Percentiles rank a stretch among this genome's conserved stretches.
These are phyloP conservation scores for Canavalia gladiata DNA, from an alignment of 306 rosid genomes.

Conservation along the genomic window DNA sequence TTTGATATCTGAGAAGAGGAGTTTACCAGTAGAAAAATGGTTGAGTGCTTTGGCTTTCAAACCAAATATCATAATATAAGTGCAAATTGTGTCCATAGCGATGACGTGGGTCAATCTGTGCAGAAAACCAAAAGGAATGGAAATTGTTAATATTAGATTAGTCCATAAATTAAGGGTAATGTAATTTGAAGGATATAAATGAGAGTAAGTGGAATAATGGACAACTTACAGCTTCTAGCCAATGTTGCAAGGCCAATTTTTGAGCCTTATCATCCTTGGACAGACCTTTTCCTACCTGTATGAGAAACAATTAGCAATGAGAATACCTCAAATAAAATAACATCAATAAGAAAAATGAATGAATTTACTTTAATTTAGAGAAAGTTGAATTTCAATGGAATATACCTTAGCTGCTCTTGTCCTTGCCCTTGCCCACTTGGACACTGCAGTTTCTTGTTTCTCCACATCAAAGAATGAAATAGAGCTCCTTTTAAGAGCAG, in stretches of 20 bases:
- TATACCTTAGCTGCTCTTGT: constrained; percentile 90
- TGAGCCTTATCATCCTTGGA: constrained; percentile 98
- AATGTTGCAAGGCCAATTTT: constrained; percentile 90
- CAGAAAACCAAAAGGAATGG: constrained; percentile 29
- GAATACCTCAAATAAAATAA: constrained; percentile 13
- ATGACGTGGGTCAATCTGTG: constrained; percentile 96
- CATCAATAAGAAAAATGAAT: not conserved
- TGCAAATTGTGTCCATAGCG: constrained; percentile 97
- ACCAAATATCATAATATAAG: constrained; percentile 90
- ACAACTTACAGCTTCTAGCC: constrained; percentile 98
- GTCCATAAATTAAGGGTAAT: constrained; percentile 15
- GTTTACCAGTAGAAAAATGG: constrained; percentile 95
- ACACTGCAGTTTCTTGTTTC: constrained; percentile 81
- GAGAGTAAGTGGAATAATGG: constrained; percentile 13
- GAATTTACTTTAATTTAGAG: not conserved
- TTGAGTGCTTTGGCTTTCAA: constrained; percentile 82
- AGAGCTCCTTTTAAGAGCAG: constrained; percentile 76
- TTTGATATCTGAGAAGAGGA: not conserved
- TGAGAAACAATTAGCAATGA: constrained; percentile 9
- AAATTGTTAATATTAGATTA: constrained; percentile 20
- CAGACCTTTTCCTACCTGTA: constrained; percentile 94
- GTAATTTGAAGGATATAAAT: not conserved
- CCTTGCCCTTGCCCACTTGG: constrained; percentile 94
- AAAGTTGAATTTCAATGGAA: constrained; percentile 30
- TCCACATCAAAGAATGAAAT: constrained; percentile 75